A percentile compares a stretch with the other conserved stretches of the same genome.
phyloP scores from a whole-genome alignment of 1,139 yeast species.

The Candida pseudoviswanathii region DNA sequence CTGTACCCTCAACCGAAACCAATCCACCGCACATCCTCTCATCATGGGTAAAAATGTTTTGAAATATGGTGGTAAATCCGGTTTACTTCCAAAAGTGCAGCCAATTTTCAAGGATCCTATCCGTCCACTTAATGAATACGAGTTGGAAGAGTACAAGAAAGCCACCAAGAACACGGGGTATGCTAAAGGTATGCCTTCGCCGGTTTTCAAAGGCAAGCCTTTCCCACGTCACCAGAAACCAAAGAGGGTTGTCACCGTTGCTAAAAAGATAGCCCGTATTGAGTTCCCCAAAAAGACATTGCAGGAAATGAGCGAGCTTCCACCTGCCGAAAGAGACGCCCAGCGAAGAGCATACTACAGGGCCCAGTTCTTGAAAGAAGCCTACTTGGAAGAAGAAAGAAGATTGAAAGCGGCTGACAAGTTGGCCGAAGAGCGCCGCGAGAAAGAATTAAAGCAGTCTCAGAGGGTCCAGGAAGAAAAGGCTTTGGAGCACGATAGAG shows the following conservation, averaged over 20 bases:
- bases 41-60: constrained; percentile 54
- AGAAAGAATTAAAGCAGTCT: constrained; percentile 24
- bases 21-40: not conserved
- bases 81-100: constrained; percentile 78
- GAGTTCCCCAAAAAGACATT: constrained; percentile 47
- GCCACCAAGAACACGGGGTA: constrained; percentile 62
- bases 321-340: constrained; percentile 55
- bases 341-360: constrained; percentile 67
- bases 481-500: constrained; percentile 41
- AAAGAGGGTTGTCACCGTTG: constrained; percentile 59
- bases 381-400: constrained; percentile 63
- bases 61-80: constrained; percentile 71
- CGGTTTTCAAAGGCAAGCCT: constrained; percentile 53
- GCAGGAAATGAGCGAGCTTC: constrained; percentile 24
- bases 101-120: constrained; percentile 67
- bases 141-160: constrained; percentile 29
- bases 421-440: constrained; percentile 26
- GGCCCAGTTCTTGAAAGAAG: constrained; percentile 67
- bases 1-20: no score
- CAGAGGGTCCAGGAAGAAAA: constrained; percentile 29
- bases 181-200: constrained; percentile 74
- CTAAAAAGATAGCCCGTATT: constrained; percentile 55
- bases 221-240: constrained; percentile 44
- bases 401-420: constrained; percentile 47
- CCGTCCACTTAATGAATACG: constrained; percentile 48